phyloP scores from a whole-genome alignment of 2,329 filamentous ascomycete species.

The Albophoma yamanashiensis region DNA sequence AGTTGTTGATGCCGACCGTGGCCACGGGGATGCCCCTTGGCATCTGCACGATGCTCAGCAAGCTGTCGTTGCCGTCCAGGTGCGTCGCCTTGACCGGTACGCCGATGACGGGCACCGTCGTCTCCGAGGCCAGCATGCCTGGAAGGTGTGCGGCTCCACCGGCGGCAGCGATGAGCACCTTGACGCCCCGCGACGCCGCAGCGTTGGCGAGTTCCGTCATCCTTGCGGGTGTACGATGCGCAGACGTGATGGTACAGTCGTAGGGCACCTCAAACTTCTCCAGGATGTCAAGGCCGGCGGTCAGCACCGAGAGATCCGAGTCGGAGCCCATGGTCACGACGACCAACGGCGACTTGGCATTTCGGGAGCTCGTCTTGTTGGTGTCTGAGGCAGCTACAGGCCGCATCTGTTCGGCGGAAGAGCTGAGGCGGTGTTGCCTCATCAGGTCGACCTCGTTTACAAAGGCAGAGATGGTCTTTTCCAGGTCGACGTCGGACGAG shows the following conservation, averaged over 20 bases:
- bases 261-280: slow-evolving; percentile 62
- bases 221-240: slow-evolving; percentile 60
- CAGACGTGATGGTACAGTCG: slow-evolving; percentile 66
- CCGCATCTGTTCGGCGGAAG: slow-evolving; percentile 25
- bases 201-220: slow-evolving; percentile 58
- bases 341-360: slow-evolving; percentile 43
- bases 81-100: slow-evolving; percentile 67
- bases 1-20: slow-evolving; percentile 72
- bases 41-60: slow-evolving; percentile 71
- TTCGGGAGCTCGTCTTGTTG: slow-evolving; percentile 10
- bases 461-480: slow-evolving; percentile 51
- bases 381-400: slow-evolving; percentile 10
- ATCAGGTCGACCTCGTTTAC: slow-evolving; percentile 53
- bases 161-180: slow-evolving; percentile 66
- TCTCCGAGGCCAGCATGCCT: slow-evolving; percentile 65
- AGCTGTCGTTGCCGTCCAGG: slow-evolving; percentile 59
- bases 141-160: slow-evolving; percentile 65
- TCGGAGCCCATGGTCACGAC: slow-evolving; percentile 79
- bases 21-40: slow-evolving; percentile 63
- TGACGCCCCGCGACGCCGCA: slow-evolving; percentile 55
- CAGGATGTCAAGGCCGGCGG: slow-evolving; percentile 55
- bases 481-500: slow-evolving; percentile 54
- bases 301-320: slow-evolving; percentile 61
- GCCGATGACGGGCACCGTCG: slow-evolving; percentile 63
- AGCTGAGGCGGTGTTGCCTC: slow-evolving; percentile 39